Evolutionary conservation across 108 stramenopile species (phyloP).

Genomic region (Tribonema minus): DNA sequence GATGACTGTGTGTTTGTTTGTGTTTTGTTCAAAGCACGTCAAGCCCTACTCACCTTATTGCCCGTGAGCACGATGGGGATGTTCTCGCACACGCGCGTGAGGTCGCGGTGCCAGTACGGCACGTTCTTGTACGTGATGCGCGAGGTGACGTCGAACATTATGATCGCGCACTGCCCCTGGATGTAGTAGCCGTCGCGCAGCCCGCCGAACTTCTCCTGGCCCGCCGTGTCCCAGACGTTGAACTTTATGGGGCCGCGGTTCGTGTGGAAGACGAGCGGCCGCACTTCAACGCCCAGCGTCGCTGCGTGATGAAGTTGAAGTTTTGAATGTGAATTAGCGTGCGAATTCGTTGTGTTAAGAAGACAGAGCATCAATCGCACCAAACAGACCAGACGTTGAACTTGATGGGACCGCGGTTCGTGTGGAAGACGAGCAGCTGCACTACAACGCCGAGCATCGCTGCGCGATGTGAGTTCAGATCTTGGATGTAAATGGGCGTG

Average conservation of each 20-base stretch:
- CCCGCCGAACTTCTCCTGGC: conserved; percentile 98
- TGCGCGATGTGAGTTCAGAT: not conserved
- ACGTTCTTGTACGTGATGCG: conserved; percentile 99
- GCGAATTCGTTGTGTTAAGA: too few species aligned
- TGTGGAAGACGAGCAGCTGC: conserved; percentile 93
- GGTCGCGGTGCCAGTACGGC: conserved; percentile 99
- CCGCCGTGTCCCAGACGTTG: conserved; percentile 99
- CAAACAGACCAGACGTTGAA: conserved; percentile 99
- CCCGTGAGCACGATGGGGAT: conserved; percentile 97
- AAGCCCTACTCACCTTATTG: conserved; percentile 76
- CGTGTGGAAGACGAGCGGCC: conserved; percentile 94
- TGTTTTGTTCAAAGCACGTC: too few species aligned
- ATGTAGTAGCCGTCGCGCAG: conserved; percentile 92
- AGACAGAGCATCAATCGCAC: too few species aligned
- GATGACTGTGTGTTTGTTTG: too few species aligned
- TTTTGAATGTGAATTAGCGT: too few species aligned
- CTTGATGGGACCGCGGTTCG: conserved; percentile 94
- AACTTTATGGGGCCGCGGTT: conserved; percentile 97
- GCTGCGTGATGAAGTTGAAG: conserved; percentile 5
- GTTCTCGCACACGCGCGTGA: conserved; percentile 97
- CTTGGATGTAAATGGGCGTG: too few species aligned
- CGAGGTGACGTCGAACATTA: conserved; percentile 64
- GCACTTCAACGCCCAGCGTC: conserved; percentile 66
- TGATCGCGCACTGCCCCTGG: conserved; percentile 98
- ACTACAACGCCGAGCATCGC: too few species aligned